Evolutionary conservation across 768 basidiomycete species (phyloP).

Genomic region (Dioszegia aurantiaca): DNA sequence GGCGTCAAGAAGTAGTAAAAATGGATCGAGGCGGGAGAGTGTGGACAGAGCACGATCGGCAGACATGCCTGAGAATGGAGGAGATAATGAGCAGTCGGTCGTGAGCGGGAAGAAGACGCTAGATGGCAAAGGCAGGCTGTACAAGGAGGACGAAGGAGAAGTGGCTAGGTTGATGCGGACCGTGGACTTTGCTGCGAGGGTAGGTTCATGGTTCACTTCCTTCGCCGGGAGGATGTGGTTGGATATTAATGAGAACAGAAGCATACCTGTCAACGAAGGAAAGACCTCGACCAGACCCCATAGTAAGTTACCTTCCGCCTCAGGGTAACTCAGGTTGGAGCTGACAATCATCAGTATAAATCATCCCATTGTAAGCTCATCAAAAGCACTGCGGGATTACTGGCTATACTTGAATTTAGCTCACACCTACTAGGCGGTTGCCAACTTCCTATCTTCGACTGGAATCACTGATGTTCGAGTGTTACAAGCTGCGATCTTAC

Average conservation of each 20-base stretch:
- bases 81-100: too few species aligned
- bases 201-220: too few species aligned
- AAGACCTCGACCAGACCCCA: slow-evolving; percentile 49
- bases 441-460: slow-evolving; percentile 46
- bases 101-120: slow-evolving; percentile 5
- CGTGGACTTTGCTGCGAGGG: slow-evolving; percentile 46
- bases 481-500: slow-evolving; percentile 50
- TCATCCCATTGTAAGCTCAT: slow-evolving; percentile 44
- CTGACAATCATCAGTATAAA: slow-evolving; percentile 38
- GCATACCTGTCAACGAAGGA: slow-evolving; percentile 49
- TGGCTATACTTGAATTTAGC: not conserved
- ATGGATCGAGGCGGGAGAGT: too few species aligned
- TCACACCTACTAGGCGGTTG: slow-evolving; percentile 35
- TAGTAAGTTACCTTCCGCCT: slow-evolving; percentile 30
- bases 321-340: not conserved
- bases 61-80: too few species aligned
- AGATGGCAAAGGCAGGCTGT: slow-evolving; percentile 13
- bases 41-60: too few species aligned
- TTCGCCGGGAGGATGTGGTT: too few species aligned
- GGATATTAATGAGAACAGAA: slow-evolving; percentile 34
- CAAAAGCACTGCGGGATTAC: not conserved
- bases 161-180: slow-evolving; percentile 40
- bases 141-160: slow-evolving; percentile 24
- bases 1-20: not conserved
- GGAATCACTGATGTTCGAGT: slow-evolving; percentile 47